phyloP scores from a whole-genome alignment of 148 eudicot species.

The Bassia scoparia region DNA sequence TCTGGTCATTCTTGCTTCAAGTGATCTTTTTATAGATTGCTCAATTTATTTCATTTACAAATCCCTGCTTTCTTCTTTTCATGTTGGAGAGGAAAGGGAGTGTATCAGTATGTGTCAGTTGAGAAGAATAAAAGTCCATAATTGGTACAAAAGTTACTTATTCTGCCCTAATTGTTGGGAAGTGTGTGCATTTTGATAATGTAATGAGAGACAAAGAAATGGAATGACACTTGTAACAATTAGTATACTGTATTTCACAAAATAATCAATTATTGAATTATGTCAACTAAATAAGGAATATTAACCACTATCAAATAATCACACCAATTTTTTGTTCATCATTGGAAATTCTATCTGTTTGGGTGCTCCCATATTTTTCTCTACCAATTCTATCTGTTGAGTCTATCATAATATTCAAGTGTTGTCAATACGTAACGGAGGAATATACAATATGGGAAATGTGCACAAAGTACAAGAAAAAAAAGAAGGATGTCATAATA shows the following conservation, averaged over 20 bases:
- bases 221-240: constrained; percentile 6
- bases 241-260: no score
- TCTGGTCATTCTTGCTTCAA: constrained; percentile 1
- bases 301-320: not conserved
- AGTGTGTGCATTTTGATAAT: constrained; percentile 1
- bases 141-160: not conserved
- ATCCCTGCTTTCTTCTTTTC: not conserved
- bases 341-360: no score
- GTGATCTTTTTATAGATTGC: constrained; percentile 3
- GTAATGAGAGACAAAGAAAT: constrained; percentile 5
- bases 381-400: no score
- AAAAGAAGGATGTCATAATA: no score
- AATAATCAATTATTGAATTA: not conserved
- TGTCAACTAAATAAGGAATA: not conserved
- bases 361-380: no score
- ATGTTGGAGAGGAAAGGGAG: not conserved
- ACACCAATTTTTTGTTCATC: no score
- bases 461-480: no score
- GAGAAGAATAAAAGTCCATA: constrained; percentile 7
- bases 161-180: constrained; percentile 8
- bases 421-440: no score
- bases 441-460: no score
- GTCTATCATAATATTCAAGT: no score
- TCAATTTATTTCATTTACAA: constrained; percentile 2
- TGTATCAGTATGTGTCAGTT: constrained; percentile 5